Evolutionary conservation across 345 rosid species (phyloP).

Genomic region (Barbarea vulgaris): DNA sequence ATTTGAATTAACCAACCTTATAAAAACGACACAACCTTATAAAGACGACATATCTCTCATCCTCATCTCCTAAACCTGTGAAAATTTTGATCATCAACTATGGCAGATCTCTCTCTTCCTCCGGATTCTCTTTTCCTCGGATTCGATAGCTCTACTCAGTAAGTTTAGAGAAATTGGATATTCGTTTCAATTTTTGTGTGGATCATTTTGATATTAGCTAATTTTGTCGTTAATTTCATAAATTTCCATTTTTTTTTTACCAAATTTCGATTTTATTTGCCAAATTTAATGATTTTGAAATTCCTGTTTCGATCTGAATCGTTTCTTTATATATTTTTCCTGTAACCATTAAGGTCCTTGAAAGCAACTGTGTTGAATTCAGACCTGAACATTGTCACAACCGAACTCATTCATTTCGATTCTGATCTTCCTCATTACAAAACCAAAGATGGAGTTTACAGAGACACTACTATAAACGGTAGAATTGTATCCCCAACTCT

Average conservation of each 20-base stretch:
- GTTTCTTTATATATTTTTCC: neutral
- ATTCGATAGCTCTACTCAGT: slow-evolving; percentile 92
- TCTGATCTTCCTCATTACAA: slow-evolving; percentile 77
- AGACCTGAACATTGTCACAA: slow-evolving; percentile 58
- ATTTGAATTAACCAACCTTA: neutral
- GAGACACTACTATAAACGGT: slow-evolving; percentile 67
- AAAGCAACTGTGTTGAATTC: slow-evolving; percentile 90
- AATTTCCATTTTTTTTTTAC: neutral
- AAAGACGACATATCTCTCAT: neutral
- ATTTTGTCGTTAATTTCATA: neutral
- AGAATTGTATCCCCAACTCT: slow-evolving; percentile 93
- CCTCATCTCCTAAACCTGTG: neutral
- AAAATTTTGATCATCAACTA: slow-evolving; percentile 26
- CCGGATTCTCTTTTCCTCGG: slow-evolving; percentile 81
- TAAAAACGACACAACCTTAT: neutral
- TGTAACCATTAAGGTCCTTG: slow-evolving; percentile 61
- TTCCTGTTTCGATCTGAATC: slow-evolving; percentile 16
- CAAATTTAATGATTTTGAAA: neutral
- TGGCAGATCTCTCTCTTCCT: slow-evolving; percentile 67
- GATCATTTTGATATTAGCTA: neutral
- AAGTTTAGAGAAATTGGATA: slow-evolving; percentile 25
- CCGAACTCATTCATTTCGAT: slow-evolving; percentile 78
- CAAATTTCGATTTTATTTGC: no score
- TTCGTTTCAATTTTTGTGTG: neutral
- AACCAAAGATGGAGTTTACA: slow-evolving; percentile 81